Evolutionary conservation across 1,284 basidiomycete species (phyloP).

Genomic region (Ceratorhiza oryzae-sativae): DNA sequence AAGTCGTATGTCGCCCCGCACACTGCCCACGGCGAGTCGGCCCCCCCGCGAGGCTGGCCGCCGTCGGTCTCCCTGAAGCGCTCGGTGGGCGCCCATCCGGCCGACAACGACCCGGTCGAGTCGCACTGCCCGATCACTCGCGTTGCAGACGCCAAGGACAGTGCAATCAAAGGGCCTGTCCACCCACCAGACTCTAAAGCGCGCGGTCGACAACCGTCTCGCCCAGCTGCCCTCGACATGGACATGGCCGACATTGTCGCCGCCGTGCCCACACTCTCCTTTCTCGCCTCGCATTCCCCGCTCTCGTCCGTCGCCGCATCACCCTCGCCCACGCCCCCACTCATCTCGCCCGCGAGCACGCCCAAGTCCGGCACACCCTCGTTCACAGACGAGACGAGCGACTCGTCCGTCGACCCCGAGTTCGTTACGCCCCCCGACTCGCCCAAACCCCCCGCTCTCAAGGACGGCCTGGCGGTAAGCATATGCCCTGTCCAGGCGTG

Average conservation of each 20-base stretch:
- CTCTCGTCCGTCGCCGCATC: background rate
- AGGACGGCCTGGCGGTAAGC: background rate
- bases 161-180: background rate
- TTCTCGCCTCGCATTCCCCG: background rate
- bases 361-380: conserved; percentile 29
- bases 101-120: background rate
- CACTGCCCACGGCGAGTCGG: background rate
- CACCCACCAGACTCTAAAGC: conserved; percentile 2
- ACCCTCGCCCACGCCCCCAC: conserved; percentile 16
- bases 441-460: conserved; percentile 11
- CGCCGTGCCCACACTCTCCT: conserved; percentile 7
- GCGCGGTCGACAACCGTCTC: background rate
- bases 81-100: background rate
- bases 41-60: background rate
- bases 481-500: background rate
- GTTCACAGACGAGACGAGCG: conserved; percentile 29
- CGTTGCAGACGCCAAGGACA: background rate
- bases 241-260: conserved; percentile 1
- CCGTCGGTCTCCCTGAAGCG: background rate
- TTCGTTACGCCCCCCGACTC: conserved; percentile 22
- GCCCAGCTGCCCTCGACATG: conserved; percentile 7
- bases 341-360: conserved; percentile 26
- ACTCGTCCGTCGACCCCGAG: conserved; percentile 27
- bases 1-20: conserved; percentile 6
- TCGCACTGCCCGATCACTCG: background rate